These are phyloP conservation scores for Aegilops bicornis DNA, from an alignment of 176 grass and related monocot genomes.

Conservation along the genomic window DNA sequence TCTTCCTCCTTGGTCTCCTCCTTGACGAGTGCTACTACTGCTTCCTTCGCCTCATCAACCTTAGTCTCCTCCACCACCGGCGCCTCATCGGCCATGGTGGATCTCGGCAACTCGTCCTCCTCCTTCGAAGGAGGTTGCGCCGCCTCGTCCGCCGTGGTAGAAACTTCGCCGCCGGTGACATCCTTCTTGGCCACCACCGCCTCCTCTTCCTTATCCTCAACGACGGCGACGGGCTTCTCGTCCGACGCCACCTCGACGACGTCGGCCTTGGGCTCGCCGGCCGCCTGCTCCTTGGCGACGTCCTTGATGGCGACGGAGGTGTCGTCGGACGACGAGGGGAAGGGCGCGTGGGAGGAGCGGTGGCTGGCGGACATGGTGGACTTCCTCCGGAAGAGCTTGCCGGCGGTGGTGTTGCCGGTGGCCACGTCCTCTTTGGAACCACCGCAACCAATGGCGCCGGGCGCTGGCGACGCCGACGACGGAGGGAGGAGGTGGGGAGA, in stretches of 20 bases:
- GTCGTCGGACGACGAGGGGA: background rate
- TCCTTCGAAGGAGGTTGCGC: conserved; percentile 1
- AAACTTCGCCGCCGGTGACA: background rate
- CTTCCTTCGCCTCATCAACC: conserved; percentile 5
- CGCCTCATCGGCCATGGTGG: conserved; percentile 25
- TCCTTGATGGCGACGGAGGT: conserved; percentile 15
- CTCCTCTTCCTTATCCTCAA: background rate
- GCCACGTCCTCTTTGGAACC: conserved; percentile 84
- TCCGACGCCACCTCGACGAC: background rate
- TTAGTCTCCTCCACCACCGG: background rate
- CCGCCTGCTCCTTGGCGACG: background rate
- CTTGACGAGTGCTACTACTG: background rate
- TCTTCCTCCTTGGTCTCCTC: background rate
- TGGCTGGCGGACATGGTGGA: conserved; percentile 35
- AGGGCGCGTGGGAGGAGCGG: background rate
- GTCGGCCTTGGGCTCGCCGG: background rate
- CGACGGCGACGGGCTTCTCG: background rate
- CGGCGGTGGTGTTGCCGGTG: conserved; percentile 54
- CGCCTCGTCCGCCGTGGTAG: background rate
- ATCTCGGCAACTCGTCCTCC: conserved; percentile 24
- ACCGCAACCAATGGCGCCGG: conserved; percentile 75
- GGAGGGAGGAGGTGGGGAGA: conserved; percentile 8
- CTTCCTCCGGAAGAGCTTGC: conserved; percentile 53
- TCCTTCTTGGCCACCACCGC: background rate
- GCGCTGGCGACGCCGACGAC: conserved; percentile 19